Evolutionary conservation across 2,329 filamentous ascomycete species (phyloP), one percentile per base, ranked within the genome.

Genomic region (Aspergillus sergii): DNA sequence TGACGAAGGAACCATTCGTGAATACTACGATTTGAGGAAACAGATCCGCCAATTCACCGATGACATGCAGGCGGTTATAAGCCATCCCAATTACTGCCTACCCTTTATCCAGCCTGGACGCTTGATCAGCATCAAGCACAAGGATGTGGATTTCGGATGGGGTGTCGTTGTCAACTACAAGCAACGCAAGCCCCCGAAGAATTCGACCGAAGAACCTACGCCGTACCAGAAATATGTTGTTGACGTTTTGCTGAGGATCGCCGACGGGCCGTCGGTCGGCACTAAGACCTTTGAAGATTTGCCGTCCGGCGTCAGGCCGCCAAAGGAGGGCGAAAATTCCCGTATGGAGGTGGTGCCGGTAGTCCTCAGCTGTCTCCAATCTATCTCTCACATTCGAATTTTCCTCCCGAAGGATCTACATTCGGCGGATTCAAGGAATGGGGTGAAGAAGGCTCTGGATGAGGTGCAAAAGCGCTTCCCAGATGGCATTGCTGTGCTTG

Each of bases 1-100:
- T 0, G 93, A 98, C 72, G 95, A 99, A 79, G 84, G 86, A 5
- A 93, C 89, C 0, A 91, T 99, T 76, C 93, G 94, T 75, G 94
- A 98, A 66, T 99, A 99, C 79, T 97, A 96, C 77, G 91, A 93
- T 57, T 83, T 98, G 51, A 88, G 94, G 62, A 89, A 96, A 73
- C 92, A 96, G 70, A 85, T 99, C 36, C 89, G 92, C 64, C 86
- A 84, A 4, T 96, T 95, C 75, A 91, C 90, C 19, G 91, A 92
- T 69, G 94, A 99, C 66, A 96, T 98, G 89, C 88, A 92, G 21
- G 85, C 89, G 56, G 93, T 98, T 46, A 95, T 98, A 68, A 96
- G 93, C 71, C 93, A 97, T 72, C 95, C 95, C 0, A 91, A 90
- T 68, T 91, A 98, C 79, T 93, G 91, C 71, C 77, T 94, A 41